A percentile compares a stretch with the other conserved stretches of the same genome.
phyloP scores from a whole-genome alignment of 2,329 filamentous ascomycete genomes.

The Trichoderma koningii region DNA sequence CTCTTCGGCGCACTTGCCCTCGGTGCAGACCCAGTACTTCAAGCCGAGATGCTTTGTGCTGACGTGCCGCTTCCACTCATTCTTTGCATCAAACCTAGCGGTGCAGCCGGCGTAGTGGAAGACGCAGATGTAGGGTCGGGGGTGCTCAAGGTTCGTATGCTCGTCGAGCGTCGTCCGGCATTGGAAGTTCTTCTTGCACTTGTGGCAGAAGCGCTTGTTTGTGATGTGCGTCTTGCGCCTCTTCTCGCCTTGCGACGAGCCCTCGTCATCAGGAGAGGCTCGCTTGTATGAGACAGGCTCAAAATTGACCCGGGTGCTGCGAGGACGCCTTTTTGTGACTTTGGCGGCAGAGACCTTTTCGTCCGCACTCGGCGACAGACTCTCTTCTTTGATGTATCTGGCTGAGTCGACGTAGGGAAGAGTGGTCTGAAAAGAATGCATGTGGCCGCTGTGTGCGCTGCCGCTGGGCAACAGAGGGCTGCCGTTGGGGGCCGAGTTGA shows the following conservation, averaged over 20 bases:
- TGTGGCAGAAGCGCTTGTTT: conserved; percentile 27
- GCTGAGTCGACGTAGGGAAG: neutral
- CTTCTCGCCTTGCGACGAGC: neutral
- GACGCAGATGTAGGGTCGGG: conserved; percentile 71
- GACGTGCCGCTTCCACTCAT: conserved; percentile 94
- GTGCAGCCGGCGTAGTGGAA: conserved; percentile 76
- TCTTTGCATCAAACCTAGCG: conserved; percentile 76
- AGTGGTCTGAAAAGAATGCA: neutral
- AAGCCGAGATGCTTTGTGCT: conserved; percentile 76
- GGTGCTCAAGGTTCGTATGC: conserved; percentile 49
- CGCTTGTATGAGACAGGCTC: neutral
- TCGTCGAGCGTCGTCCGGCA: conserved; percentile 49
- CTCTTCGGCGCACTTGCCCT: conserved; percentile 55
- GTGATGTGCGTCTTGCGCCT: conserved; percentile 4
- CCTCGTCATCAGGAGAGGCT: neutral
- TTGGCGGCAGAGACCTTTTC: neutral
- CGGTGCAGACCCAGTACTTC: conserved; percentile 73
- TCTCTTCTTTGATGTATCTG: conserved; percentile 9
- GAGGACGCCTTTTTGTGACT: neutral
- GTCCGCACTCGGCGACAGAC: neutral
- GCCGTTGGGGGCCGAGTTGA: neutral
- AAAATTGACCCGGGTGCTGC: neutral
- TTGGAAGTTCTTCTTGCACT: conserved; percentile 43
- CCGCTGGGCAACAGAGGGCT: neutral
- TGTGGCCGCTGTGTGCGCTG: neutral